Conservation (phyloP, 495 filamentous ascomycete genomes). For the Lasiosphaeris hirsuta region DNA sequence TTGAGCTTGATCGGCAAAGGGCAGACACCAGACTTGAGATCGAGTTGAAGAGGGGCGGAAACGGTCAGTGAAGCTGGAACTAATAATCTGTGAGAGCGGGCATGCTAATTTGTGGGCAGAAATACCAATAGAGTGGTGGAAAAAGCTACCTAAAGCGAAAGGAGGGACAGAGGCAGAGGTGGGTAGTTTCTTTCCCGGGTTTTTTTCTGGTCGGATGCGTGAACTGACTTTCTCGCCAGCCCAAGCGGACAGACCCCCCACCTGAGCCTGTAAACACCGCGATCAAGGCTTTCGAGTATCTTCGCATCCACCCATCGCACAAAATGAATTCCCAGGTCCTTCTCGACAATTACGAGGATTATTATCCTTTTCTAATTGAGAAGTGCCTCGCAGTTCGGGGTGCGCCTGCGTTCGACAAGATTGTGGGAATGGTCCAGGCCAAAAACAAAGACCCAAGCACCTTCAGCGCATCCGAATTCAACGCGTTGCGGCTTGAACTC, state of each 20-base stretch:
- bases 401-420: slow-evolving; percentile 11
- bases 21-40: slow-evolving; percentile 27
- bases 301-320: slow-evolving; percentile 23
- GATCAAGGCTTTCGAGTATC: slow-evolving; percentile 18
- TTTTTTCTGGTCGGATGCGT: neutral
- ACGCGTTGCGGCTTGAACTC: slow-evolving; percentile 14
- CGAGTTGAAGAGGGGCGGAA: slow-evolving; percentile 20
- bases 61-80: neutral
- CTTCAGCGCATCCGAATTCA: slow-evolving; percentile 13
- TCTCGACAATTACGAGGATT: slow-evolving; percentile 7
- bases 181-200: neutral
- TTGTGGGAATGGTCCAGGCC: neutral
- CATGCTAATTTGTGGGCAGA: slow-evolving; percentile 13
- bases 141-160: slow-evolving; percentile 13
- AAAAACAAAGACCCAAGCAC: slow-evolving; percentile 12
- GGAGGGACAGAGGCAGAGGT: slow-evolving; percentile 5
- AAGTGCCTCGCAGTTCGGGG: slow-evolving; percentile 14
- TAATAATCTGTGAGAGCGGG: neutral
- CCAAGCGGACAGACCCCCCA: slow-evolving; percentile 12
- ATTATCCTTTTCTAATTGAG: slow-evolving; percentile 4
- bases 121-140: slow-evolving; percentile 27
- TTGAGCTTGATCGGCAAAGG: slow-evolving; percentile 21
- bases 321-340: slow-evolving; percentile 14
- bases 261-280: slow-evolving; percentile 17
- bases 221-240: neutral